Percentiles rank a stretch among this genome's conserved stretches.
Conservation (phyloP, 768 basidiomycete species). For the Daedalea quercina region DNA sequence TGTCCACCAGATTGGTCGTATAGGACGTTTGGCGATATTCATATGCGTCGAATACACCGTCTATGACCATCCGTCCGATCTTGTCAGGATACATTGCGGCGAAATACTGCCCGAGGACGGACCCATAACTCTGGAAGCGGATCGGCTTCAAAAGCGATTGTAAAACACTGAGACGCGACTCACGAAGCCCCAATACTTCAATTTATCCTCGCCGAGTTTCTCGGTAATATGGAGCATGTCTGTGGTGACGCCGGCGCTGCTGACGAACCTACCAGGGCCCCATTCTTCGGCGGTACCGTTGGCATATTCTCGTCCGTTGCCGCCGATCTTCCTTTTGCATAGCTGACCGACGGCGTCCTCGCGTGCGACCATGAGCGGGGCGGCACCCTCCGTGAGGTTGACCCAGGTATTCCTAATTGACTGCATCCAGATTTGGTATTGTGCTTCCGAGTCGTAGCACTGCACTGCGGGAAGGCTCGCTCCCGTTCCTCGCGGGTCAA, state of each 20-base stretch:
- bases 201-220: conserved; percentile 21
- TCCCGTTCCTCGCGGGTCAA: conserved; percentile 14
- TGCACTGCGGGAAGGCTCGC: conserved; percentile 9
- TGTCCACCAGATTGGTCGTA: conserved; percentile 18
- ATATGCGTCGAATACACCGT: conserved; percentile 23
- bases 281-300: conserved; percentile 4
- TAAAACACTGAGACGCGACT: background rate
- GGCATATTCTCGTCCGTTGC: background rate
- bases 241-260: conserved; percentile 21
- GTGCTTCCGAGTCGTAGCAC: conserved; percentile 8
- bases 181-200: conserved; percentile 26
- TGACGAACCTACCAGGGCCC: conserved; percentile 15
- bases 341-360: conserved; percentile 1
- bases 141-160: background rate
- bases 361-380: background rate
- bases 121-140: conserved; percentile 9
- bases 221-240: conserved; percentile 25
- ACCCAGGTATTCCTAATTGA: conserved; percentile 4
- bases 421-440: conserved; percentile 6
- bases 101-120: conserved; percentile 18
- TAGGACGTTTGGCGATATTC: conserved; percentile 15
- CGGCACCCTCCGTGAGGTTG: conserved; percentile 6
- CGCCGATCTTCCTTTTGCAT: conserved; percentile 10
- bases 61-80: conserved; percentile 23
- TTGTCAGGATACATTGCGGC: conserved; percentile 27